phyloP scores from a whole-genome alignment of 768 basidiomycete species.

The Leccinum longicurvipes region DNA sequence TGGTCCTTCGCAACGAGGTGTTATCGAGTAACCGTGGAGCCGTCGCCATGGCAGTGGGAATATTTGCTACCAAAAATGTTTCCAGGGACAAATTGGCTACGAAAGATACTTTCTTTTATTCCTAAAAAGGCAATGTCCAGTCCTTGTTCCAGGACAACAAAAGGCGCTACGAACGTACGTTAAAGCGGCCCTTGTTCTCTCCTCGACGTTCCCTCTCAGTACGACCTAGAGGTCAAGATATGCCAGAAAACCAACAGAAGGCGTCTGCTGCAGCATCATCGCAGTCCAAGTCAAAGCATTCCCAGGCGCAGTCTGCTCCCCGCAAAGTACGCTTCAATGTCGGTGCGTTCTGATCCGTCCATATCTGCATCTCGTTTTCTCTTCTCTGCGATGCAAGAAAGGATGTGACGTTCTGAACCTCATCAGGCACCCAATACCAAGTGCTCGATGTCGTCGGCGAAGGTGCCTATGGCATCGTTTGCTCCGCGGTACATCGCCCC shows the following conservation, averaged over 20 bases:
- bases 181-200: slow-evolving; percentile 15
- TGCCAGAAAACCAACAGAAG: slow-evolving; percentile 28
- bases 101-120: neutral
- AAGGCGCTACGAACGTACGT: slow-evolving; percentile 3
- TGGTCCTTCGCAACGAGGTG: too few species aligned
- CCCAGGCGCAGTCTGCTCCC: slow-evolving; percentile 53
- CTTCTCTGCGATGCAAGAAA: neutral
- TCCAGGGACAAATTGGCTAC: neutral
- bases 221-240: slow-evolving; percentile 7
- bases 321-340: slow-evolving; percentile 90
- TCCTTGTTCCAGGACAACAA: slow-evolving; percentile 25
- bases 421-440: slow-evolving; percentile 72
- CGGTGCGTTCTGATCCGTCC: slow-evolving; percentile 40
- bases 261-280: slow-evolving; percentile 18
- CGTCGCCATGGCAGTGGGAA: neutral
- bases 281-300: slow-evolving; percentile 42
- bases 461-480: slow-evolving; percentile 94
- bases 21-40: neutral
- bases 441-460: slow-evolving; percentile 86
- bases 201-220: slow-evolving; percentile 5
- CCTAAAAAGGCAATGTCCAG: slow-evolving; percentile 1
- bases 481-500: slow-evolving; percentile 84
- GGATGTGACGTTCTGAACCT: neutral
- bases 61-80: too few species aligned
- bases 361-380: neutral